Base-by-base conservation (phyloP, 2,329 filamentous ascomycete genomes). In the Fusarium algeriense region DNA sequence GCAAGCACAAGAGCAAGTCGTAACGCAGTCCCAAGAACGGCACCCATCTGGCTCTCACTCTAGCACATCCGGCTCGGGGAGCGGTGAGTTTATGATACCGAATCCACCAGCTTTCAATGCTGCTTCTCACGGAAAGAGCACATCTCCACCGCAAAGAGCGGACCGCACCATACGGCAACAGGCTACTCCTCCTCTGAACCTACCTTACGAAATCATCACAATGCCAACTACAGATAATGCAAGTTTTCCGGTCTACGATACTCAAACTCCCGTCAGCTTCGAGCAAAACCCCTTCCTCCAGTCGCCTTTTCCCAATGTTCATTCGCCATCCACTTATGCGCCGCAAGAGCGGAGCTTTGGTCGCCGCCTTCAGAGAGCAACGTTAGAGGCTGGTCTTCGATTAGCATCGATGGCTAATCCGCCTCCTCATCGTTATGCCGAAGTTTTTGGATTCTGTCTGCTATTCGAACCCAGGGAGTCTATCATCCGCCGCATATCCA, bases 401-500 rank as follows among this genome's bases (percentile, higher is more conserved):
- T 80, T 95, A 2, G 83, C 93, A 5, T 81, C 78, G 17, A 83
- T 84, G 77, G 75, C 81, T 4, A 80, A 84, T 69, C 85, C 88
- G 50, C 83, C 86, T 0, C 83, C 85, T 4, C 78, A 82, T 5
- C 79, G 79, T 2, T 83, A 90, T 60, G 81, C 83, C n/a, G 85
- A 86, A 37, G 85, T 90, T 2, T 95, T 94, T 78, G 90, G 89
- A 38, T 91, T 94, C 61, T 90, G 89, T n/a, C 81, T 92, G 20
- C 85, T 90, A 30, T 90, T 91, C 67, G 86, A 90, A 74, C 80
- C 82, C 3, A 80, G 80, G 7, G 85, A 87, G 7, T 73, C 79
- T 40, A 88, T 90, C 58, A 67, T 86, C 32, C 68, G 78, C 20
- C 82, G 84, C 17, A 77, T 86, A 17, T 78, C 62, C 19, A 69